These are phyloP conservation scores for Saksenaea oblongispora DNA, from an alignment of 371 early-diverging fungal genomes.

Conservation along the genomic window DNA sequence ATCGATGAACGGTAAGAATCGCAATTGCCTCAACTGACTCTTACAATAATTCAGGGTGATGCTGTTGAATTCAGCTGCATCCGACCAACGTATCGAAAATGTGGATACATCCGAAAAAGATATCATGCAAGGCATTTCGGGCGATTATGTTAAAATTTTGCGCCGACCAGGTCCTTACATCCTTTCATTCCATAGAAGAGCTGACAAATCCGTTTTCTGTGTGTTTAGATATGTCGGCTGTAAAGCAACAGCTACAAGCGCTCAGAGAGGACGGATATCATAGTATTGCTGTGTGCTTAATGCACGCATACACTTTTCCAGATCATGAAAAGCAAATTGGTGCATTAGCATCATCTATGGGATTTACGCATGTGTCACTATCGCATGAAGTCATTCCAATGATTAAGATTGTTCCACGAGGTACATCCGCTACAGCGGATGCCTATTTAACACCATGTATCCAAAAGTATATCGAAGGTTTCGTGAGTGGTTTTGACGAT, in stretches of 20 bases:
- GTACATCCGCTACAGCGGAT: conserved; percentile 88
- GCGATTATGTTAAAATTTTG: conserved; percentile 80
- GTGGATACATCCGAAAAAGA: conserved; percentile 22
- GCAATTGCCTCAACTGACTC: no score
- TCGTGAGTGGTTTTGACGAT: conserved; percentile 85
- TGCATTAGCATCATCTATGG: conserved; percentile 69
- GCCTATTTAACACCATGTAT: conserved; percentile 95
- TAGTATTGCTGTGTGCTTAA: conserved; percentile 87
- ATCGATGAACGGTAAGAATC: conserved; percentile 83
- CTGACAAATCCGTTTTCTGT: neutral
- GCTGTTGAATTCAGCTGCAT: conserved; percentile 72
- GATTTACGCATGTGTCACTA: conserved; percentile 83
- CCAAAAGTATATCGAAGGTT: conserved; percentile 79
- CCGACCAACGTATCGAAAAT: conserved; percentile 46
- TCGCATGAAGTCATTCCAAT: conserved; percentile 89
- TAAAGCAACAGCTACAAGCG: conserved; percentile 60
- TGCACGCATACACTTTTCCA: conserved; percentile 92
- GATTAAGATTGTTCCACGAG: conserved; percentile 94
- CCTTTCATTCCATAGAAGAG: neutral
- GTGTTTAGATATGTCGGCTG: conserved; percentile 22
- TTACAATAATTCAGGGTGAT: conserved; percentile 54
- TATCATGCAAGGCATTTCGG: conserved; percentile 78
- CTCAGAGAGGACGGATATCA: conserved; percentile 75
- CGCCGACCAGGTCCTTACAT: conserved; percentile 59
- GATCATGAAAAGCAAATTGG: conserved; percentile 83